Evolutionary conservation across 2,329 filamentous ascomycete species (phyloP).

Genomic region (Arthrobotrys conoides): DNA sequence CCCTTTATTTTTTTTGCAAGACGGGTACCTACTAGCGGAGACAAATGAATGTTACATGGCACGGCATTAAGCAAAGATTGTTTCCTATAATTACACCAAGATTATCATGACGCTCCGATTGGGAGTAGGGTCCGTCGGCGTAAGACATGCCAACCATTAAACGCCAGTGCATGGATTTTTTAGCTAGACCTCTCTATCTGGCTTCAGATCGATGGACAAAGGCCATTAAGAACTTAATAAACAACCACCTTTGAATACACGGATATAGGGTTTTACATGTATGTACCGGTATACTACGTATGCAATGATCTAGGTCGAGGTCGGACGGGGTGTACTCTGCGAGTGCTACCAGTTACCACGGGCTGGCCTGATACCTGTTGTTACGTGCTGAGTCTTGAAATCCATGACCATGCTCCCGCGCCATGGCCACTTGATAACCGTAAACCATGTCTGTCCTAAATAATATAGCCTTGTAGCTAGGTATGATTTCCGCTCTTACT

Average conservation of each 20-base stretch:
- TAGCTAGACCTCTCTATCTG: not conserved
- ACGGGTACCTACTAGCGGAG: not conserved
- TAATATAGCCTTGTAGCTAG: not conserved
- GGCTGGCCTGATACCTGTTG: no score
- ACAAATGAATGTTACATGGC: slow-evolving; percentile 9
- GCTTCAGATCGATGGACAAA: not conserved
- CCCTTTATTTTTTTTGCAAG: not conserved
- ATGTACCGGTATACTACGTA: not conserved
- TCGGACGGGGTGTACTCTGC: no score
- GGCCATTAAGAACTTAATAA: not conserved
- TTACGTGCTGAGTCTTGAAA: no score
- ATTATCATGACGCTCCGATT: no score
- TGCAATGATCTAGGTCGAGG: not conserved
- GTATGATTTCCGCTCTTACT: not conserved
- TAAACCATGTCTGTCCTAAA: not conserved
- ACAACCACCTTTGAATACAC: not conserved
- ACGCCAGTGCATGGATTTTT: not conserved
- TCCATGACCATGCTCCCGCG: no score
- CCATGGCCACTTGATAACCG: no score
- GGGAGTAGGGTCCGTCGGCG: not conserved
- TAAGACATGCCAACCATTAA: no score
- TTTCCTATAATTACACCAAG: no score
- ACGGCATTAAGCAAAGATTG: not conserved
- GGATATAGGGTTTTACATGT: not conserved
- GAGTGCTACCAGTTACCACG: no score